Percentiles rank a stretch among this genome's conserved stretches.
phyloP scores from a whole-genome alignment of 2,329 filamentous ascomycete genomes.

The Fonsecaea multimorphosa region DNA sequence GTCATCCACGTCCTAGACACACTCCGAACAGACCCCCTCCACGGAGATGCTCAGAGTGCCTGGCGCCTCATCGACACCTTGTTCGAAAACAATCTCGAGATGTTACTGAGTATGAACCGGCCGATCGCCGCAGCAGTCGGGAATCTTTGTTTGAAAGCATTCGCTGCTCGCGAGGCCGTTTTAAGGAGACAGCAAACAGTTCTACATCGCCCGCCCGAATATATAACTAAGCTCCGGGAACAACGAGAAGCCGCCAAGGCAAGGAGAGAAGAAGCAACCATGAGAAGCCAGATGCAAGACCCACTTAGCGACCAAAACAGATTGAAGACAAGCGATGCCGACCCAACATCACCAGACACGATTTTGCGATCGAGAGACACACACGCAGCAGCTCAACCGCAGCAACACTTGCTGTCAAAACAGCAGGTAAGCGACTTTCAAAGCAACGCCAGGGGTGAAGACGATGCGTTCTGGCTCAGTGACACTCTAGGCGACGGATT shows the following conservation, averaged over 20 bases:
- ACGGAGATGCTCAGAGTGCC: conserved; percentile 43
- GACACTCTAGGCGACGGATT: not conserved
- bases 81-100: conserved; percentile 44
- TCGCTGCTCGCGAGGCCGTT: conserved; percentile 35
- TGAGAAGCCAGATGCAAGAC: conserved; percentile 25
- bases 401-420: not conserved
- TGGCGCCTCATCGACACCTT: conserved; percentile 46
- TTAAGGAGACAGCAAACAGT: not conserved
- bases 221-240: conserved; percentile 37
- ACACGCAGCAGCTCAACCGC: not conserved
- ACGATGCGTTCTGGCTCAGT: not conserved
- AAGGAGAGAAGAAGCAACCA: conserved; percentile 28
- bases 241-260: conserved; percentile 33
- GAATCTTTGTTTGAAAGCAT: conserved; percentile 45
- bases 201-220: conserved; percentile 27
- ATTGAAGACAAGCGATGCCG: not conserved
- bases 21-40: conserved; percentile 44
- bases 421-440: not conserved
- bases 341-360: not conserved
- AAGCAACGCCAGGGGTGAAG: not conserved
- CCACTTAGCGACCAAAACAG: conserved; percentile 12
- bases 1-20: conserved; percentile 47
- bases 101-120: conserved; percentile 40
- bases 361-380: not conserved
- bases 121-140: conserved; percentile 44